A percentile compares a stretch with the other conserved stretches of the same genome.
These are phyloP conservation scores for Russula dissimulans DNA, from an alignment of 768 basidiomycete species.

Conservation along the genomic window DNA sequence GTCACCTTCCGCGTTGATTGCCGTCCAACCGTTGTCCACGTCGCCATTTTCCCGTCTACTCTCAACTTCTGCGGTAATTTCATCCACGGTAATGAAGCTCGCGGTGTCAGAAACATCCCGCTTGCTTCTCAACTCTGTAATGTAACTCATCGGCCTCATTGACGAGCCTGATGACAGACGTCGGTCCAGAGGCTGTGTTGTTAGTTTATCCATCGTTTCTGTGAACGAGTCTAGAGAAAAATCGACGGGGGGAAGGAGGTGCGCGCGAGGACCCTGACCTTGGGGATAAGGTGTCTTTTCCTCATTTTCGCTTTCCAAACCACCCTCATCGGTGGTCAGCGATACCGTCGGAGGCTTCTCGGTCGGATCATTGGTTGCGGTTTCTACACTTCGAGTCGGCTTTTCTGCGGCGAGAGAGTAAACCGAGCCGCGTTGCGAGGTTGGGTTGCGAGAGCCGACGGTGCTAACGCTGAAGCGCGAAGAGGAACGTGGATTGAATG, in stretches of 20 bases:
- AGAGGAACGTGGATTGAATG: conserved; percentile 37
- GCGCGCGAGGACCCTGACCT: conserved; percentile 33
- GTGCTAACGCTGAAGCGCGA: conserved; percentile 60
- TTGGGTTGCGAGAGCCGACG: conserved; percentile 35
- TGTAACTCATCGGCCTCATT: conserved; percentile 65
- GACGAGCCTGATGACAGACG: conserved; percentile 37
- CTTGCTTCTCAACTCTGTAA: conserved; percentile 72
- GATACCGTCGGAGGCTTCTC: conserved; percentile 62
- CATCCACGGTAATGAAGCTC: conserved; percentile 90
- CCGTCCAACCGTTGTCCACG: conserved; percentile 60
- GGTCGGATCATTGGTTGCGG: conserved; percentile 24
- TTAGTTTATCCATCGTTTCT: conserved; percentile 60
- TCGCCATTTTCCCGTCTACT: conserved; percentile 51
- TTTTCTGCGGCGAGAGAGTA: conserved; percentile 33
- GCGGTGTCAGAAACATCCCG: conserved; percentile 84
- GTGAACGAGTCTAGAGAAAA: conserved; percentile 73
- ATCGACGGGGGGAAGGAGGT: conserved; percentile 67
- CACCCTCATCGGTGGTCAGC: conserved; percentile 64
- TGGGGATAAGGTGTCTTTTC: conserved; percentile 25
- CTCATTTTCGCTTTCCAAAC: conserved; percentile 44
- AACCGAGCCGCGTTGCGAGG: conserved; percentile 36
- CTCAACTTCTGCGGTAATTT: conserved; percentile 94
- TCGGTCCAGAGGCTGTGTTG: conserved; percentile 26
- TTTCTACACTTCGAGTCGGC: conserved; percentile 2
- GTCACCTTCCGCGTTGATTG: conserved; percentile 48